A percentile compares a stretch with the other conserved stretches of the same genome.
Conservation (phyloP, 169 alveolate species). For the Haemoproteus tartakovskyi region DNA sequence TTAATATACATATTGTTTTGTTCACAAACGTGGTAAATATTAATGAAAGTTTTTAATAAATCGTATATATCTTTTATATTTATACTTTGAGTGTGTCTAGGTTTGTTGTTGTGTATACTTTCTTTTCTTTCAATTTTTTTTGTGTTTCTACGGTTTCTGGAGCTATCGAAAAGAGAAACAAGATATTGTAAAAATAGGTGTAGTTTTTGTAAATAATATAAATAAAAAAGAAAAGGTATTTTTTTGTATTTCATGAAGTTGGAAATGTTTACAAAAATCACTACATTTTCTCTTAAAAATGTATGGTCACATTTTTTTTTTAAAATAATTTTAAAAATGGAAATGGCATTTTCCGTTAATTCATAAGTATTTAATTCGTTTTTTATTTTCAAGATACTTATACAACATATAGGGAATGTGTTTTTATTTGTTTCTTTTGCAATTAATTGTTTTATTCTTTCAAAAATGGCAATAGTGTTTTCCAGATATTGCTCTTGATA, state of each 20-base stretch:
- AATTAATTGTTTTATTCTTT: slow-evolving; percentile 21
- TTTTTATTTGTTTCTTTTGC: slow-evolving; percentile 4
- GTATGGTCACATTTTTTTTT: slow-evolving; percentile 4
- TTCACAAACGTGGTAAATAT: slow-evolving; percentile 9
- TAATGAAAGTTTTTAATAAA: slow-evolving; percentile 13
- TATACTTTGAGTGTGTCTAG: neutral
- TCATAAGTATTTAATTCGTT: neutral
- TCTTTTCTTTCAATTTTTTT: no score
- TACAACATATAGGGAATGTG: slow-evolving; percentile 35
- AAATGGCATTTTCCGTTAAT: slow-evolving; percentile 12
- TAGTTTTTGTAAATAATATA: slow-evolving; percentile 31
- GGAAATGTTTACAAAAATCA: slow-evolving; percentile 17
- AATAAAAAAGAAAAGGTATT: slow-evolving; percentile 44
- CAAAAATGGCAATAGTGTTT: slow-evolving; percentile 9
- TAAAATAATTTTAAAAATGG: slow-evolving; percentile 23
- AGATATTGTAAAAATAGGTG: slow-evolving; percentile 1
- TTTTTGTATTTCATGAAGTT: slow-evolving; percentile 31
- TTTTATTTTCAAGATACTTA: slow-evolving; percentile 7
- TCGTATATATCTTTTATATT: slow-evolving; percentile 33
- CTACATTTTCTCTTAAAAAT: slow-evolving; percentile 29
- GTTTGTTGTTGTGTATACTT: slow-evolving; percentile 7
- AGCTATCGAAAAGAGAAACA: no score
- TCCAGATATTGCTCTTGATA: neutral
- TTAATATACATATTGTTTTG: neutral
- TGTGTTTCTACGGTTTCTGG: no score